phyloP scores from a whole-genome alignment of 2,329 filamentous ascomycete species.

The Fusarium bactridioides region DNA sequence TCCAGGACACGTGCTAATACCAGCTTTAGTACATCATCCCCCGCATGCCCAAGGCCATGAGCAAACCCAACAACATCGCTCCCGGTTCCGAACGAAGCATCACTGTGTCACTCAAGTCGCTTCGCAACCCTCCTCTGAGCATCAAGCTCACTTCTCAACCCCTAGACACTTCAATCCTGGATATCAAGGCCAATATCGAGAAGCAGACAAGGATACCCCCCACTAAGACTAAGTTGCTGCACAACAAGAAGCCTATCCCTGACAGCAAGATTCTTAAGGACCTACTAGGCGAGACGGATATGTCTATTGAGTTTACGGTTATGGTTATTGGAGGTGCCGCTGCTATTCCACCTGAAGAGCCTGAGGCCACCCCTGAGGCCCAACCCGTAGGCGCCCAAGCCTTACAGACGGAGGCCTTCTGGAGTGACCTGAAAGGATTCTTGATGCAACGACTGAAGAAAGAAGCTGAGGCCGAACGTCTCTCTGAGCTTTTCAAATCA shows the following conservation, averaged over 20 bases:
- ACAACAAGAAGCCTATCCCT: conserved; percentile 84
- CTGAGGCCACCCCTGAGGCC: conserved; percentile 42
- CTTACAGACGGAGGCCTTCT: conserved; percentile 78
- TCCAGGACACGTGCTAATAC: conserved; percentile 2
- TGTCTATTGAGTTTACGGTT: conserved; percentile 76
- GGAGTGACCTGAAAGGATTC: conserved; percentile 84
- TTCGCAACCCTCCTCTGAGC: conserved; percentile 77
- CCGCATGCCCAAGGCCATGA: conserved; percentile 67
- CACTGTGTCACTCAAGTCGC: conserved; percentile 74
- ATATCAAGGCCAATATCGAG: conserved; percentile 77
- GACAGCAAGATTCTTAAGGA: conserved; percentile 83
- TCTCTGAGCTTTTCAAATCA: conserved; percentile 72
- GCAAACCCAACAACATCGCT: conserved; percentile 55
- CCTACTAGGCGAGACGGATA: conserved; percentile 62
- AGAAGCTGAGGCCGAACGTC: conserved; percentile 67
- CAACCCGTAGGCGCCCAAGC: conserved; percentile 62
- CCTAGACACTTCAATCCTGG: conserved; percentile 76
- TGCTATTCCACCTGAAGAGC: conserved; percentile 53
- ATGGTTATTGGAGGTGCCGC: conserved; percentile 83
- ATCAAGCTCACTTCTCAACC: conserved; percentile 70
- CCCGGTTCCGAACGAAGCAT: conserved; percentile 63
- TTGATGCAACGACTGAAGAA: conserved; percentile 81
- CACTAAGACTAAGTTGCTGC: conserved; percentile 86
- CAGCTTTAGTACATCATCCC: conserved; percentile 72
- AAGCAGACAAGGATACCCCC: conserved; percentile 67